These are phyloP conservation scores for Persicaria tinctoria DNA, from an alignment of 148 eudicot genomes.

Conservation along the genomic window DNA sequence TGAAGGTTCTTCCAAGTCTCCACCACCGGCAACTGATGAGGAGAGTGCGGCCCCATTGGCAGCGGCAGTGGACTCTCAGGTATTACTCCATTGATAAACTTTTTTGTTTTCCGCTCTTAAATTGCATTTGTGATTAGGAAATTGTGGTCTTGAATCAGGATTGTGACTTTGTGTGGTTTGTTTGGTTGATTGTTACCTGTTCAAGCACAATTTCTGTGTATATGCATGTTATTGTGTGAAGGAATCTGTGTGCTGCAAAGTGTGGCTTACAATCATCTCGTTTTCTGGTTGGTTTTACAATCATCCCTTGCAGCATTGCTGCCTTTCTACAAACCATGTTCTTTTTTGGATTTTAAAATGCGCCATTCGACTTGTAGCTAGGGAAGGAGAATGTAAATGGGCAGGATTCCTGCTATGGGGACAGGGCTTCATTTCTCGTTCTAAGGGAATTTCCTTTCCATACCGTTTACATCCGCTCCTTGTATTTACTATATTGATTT, in stretches of 20 bases:
- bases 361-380: background rate
- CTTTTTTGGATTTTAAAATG: background rate
- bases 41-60: constrained; percentile 14
- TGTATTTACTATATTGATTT: background rate
- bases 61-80: constrained; percentile 13
- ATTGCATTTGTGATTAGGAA: background rate
- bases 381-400: background rate
- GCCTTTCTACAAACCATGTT: background rate
- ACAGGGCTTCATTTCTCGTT: background rate
- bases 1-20: constrained; percentile 13
- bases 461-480: background rate
- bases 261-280: background rate
- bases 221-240: background rate
- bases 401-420: background rate
- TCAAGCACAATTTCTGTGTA: constrained; percentile 7
- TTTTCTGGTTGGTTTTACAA: background rate
- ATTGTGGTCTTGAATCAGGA: background rate
- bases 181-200: background rate
- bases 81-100: background rate
- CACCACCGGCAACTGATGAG: background rate
- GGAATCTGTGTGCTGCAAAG: background rate
- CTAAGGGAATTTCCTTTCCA: background rate
- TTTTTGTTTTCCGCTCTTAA: background rate
- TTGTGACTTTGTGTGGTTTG: background rate
- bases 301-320: background rate